phyloP scores from a whole-genome alignment of 768 basidiomycete genomes.

The Neoboletus magnificus region DNA sequence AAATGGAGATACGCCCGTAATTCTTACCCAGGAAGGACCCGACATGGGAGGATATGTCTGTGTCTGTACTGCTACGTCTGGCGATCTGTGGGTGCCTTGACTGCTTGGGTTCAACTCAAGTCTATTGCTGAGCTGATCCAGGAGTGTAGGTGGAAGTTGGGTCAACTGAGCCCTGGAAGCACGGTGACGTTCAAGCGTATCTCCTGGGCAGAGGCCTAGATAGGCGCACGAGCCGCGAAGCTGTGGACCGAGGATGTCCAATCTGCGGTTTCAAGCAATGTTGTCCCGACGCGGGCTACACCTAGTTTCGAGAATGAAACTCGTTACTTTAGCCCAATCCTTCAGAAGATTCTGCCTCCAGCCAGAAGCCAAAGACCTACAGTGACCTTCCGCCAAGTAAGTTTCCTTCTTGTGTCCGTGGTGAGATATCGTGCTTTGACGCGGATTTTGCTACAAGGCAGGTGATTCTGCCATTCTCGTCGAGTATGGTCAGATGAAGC shows the following conservation, averaged over 20 bases:
- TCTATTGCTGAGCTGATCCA: neutral
- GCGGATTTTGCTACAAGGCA: constrained; percentile 37
- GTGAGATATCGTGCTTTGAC: neutral
- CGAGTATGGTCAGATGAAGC: constrained; percentile 55
- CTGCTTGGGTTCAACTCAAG: neutral
- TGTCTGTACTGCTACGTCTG: constrained; percentile 48
- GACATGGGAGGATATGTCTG: constrained; percentile 65
- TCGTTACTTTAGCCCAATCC: constrained; percentile 5
- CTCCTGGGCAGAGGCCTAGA: constrained; percentile 39
- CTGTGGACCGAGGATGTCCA: constrained; percentile 32
- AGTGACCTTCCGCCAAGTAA: constrained; percentile 55
- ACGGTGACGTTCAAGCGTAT: constrained; percentile 52
- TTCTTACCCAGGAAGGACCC: constrained; percentile 58
- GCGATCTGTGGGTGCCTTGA: constrained; percentile 42
- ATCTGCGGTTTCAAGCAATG: neutral
- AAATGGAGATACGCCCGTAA: constrained; percentile 69
- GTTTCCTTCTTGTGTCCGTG: neutral
- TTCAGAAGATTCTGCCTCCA: constrained; percentile 5
- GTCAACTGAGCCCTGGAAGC: constrained; percentile 58
- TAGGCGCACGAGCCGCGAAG: constrained; percentile 21
- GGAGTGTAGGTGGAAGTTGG: constrained; percentile 59
- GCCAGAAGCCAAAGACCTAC: constrained; percentile 20
- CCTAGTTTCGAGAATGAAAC: neutral
- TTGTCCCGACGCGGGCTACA: neutral
- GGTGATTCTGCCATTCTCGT: constrained; percentile 63